Percentiles rank a stretch among this genome's conserved stretches.
These are phyloP conservation scores for Debaryomyces udenii DNA, from an alignment of 1,139 yeast genomes.

Conservation along the genomic window DNA sequence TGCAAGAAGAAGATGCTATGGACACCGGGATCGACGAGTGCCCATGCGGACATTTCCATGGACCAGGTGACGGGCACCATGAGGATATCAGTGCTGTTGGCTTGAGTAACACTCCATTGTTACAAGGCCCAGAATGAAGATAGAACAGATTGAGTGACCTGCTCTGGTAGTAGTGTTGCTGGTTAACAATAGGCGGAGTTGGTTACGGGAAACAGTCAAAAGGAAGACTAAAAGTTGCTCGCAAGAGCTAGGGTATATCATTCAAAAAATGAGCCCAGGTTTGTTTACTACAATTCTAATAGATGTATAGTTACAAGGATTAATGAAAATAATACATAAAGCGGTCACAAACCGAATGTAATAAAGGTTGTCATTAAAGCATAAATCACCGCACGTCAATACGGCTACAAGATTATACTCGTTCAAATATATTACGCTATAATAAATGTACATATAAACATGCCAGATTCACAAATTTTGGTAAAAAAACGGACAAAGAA, in stretches of 20 bases:
- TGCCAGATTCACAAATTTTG: conserved; percentile 7
- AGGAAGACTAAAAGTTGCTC: background rate
- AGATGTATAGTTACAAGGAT: too few species aligned
- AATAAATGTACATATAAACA: conserved; percentile 8
- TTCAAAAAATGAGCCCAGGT: too few species aligned
- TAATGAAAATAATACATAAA: too few species aligned
- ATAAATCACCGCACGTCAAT: too few species aligned
- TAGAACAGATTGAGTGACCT: too few species aligned
- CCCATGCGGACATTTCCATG: conserved; percentile 41
- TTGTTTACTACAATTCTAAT: too few species aligned
- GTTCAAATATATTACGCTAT: conserved; percentile 6
- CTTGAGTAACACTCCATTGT: conserved; percentile 26
- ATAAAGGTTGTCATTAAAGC: too few species aligned
- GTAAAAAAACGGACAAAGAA: conserved; percentile 6
- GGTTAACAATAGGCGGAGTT: background rate
- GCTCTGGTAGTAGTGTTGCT: background rate
- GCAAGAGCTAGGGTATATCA: too few species aligned
- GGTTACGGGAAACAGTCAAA: background rate
- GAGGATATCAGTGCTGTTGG: conserved; percentile 38
- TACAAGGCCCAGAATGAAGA: conserved; percentile 38
- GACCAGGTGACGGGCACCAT: conserved; percentile 35
- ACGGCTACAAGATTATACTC: background rate
- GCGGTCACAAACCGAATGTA: too few species aligned
- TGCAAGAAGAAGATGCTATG: conserved; percentile 6
- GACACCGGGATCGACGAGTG: conserved; percentile 21